phyloP scores from a whole-genome alignment of 2,329 filamentous ascomycete genomes.

The Bipolaris zeicola region DNA sequence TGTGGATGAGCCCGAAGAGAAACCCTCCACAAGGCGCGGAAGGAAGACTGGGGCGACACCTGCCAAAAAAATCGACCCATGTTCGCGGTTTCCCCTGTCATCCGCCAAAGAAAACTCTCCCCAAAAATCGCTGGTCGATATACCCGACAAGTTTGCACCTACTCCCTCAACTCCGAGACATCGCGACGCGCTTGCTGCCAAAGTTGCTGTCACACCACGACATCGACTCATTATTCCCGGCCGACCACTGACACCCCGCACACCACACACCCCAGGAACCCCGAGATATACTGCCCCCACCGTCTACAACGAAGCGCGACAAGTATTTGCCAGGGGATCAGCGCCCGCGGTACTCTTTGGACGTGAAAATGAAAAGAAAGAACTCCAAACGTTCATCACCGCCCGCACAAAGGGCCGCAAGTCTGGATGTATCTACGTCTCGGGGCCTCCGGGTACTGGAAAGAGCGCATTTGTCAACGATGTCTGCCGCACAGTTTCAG shows the following conservation, averaged over 20 bases:
- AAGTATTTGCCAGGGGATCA: constrained; percentile 81
- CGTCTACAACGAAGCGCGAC: constrained; percentile 84
- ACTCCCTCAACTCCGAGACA: constrained; percentile 76
- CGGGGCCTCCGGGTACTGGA: constrained; percentile 92
- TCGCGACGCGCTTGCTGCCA: constrained; percentile 74
- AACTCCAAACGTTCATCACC: constrained; percentile 72
- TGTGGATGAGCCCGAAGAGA: constrained; percentile 50
- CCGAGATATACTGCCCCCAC: constrained; percentile 70
- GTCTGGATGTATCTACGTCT: constrained; percentile 89
- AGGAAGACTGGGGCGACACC: constrained; percentile 46
- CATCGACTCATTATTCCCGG: constrained; percentile 80
- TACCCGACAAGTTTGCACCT: constrained; percentile 53
- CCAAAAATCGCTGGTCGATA: constrained; percentile 55
- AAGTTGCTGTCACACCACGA: constrained; percentile 76
- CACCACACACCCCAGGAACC: constrained; percentile 75
- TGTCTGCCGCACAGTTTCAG: constrained; percentile 67
- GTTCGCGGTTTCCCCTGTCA: constrained; percentile 51
- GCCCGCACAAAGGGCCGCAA: constrained; percentile 64
- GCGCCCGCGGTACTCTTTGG: constrained; percentile 78
- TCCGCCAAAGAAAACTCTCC: constrained; percentile 55
- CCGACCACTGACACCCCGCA: constrained; percentile 76
- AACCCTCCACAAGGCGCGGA: constrained; percentile 45
- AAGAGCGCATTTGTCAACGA: constrained; percentile 94
- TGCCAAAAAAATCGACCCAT: constrained; percentile 55
- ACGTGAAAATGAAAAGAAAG: constrained; percentile 70